phyloP scores from a whole-genome alignment of 208 protist genomes.

The Leptomonas pyrrhocoris region DNA sequence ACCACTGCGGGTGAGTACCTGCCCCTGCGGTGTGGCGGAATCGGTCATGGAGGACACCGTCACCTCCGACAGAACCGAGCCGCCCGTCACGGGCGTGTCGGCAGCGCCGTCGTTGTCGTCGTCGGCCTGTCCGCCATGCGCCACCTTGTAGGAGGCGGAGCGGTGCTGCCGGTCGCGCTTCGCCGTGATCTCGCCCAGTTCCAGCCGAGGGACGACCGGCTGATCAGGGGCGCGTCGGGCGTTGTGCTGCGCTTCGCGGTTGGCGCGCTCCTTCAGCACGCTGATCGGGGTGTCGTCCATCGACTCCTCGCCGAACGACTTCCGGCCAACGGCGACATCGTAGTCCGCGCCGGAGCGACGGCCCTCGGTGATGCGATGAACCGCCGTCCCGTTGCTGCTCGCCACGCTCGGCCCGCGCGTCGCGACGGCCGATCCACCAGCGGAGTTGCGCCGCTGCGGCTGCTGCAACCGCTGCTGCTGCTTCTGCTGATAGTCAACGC shows the following conservation, averaged over 20 bases:
- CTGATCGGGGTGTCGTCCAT: constrained; percentile 29
- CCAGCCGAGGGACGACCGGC: constrained; percentile 31
- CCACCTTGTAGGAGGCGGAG: constrained; percentile 11
- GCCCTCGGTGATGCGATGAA: constrained; percentile 11
- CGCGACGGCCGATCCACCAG: neutral
- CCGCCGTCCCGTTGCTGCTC: neutral
- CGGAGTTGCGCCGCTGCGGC: neutral
- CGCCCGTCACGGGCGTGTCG: constrained; percentile 12
- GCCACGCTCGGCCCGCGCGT: neutral
- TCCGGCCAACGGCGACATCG: constrained; percentile 5
- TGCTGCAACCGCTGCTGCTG: neutral
- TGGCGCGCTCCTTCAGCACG: constrained; percentile 31
- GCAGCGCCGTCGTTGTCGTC: neutral
- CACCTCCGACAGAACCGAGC: constrained; percentile 23
- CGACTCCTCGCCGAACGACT: neutral
- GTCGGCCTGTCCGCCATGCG: neutral
- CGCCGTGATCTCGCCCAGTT: constrained; percentile 24
- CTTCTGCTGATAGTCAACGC: constrained; percentile 3
- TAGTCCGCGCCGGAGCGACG: constrained; percentile 6
- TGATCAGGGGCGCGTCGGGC: constrained; percentile 9
- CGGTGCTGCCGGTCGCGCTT: constrained; percentile 23
- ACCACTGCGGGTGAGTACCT: neutral
- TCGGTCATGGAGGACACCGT: constrained; percentile 41
- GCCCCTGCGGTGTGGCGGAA: constrained; percentile 12
- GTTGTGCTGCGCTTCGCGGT: constrained; percentile 19